These are phyloP conservation scores for Pseudozyma sp. DNA, from an alignment of 1,284 basidiomycete species.

Conservation along the genomic window DNA sequence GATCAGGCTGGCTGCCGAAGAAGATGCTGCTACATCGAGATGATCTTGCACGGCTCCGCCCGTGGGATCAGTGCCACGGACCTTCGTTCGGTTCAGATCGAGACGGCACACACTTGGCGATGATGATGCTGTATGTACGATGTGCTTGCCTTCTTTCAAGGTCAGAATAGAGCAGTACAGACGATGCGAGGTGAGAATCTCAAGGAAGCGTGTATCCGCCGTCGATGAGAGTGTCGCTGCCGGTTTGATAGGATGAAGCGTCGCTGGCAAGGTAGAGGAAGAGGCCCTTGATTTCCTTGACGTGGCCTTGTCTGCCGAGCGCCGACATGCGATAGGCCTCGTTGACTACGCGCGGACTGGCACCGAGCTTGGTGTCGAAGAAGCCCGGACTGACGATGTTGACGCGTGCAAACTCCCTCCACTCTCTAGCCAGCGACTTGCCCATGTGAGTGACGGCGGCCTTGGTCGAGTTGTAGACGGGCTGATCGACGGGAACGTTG, in stretches of 20 bases:
- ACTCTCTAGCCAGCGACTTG: constrained; percentile 57
- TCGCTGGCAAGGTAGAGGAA: constrained; percentile 61
- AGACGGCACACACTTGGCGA: no score
- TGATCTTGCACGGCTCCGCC: no score
- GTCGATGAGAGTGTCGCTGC: constrained; percentile 56
- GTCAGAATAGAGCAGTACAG: no score
- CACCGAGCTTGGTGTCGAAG: constrained; percentile 66
- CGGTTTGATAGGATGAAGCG: constrained; percentile 53
- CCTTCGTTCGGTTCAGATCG: no score
- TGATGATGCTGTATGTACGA: no score
- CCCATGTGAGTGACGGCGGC: constrained; percentile 61
- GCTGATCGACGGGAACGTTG: constrained; percentile 59
- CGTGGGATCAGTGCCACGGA: no score
- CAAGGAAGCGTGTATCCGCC: constrained; percentile 59
- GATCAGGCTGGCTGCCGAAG: constrained; percentile 58
- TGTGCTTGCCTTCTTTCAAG: no score
- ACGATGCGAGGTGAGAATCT: background rate
- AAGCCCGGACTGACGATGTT: constrained; percentile 68
- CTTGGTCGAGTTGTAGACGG: constrained; percentile 59
- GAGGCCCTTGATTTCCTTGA: constrained; percentile 65
- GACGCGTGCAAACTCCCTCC: constrained; percentile 66
- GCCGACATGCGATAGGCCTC: constrained; percentile 56
- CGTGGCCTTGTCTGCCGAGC: constrained; percentile 62
- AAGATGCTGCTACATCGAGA: constrained; percentile 1
- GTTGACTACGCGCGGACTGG: constrained; percentile 38